Conservation (phyloP, 1,284 basidiomycete genomes). For the Lignosus rhinocerotis region DNA sequence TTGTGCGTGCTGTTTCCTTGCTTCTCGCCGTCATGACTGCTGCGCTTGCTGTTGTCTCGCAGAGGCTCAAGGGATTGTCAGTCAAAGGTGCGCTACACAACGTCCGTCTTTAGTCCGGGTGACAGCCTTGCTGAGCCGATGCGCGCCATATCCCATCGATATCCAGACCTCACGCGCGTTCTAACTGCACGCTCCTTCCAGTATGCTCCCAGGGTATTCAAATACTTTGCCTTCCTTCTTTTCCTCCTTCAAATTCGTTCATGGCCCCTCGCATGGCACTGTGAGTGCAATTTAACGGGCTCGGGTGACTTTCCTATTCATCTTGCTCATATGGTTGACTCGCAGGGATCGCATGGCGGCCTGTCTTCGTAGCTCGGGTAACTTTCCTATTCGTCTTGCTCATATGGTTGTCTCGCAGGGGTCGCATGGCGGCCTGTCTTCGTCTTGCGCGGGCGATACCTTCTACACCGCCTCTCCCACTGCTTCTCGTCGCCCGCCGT, state of each 20-base stretch:
- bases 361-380: constrained; percentile 34
- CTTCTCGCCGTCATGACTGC: constrained; percentile 5
- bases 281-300: constrained; percentile 49
- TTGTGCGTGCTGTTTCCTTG: neutral
- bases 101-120: neutral
- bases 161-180: constrained; percentile 75
- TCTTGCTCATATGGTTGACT: neutral
- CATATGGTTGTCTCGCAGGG: constrained; percentile 42
- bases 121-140: constrained; percentile 29
- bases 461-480: constrained; percentile 39
- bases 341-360: constrained; percentile 59
- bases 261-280: constrained; percentile 65
- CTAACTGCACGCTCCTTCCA: constrained; percentile 59
- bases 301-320: neutral
- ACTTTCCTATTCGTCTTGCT: neutral
- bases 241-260: constrained; percentile 57
- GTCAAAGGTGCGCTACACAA: constrained; percentile 1
- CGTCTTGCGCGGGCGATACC: constrained; percentile 37
- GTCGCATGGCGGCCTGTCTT: constrained; percentile 57
- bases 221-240: constrained; percentile 33
- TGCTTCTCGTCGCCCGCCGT: constrained; percentile 40
- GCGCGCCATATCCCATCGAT: constrained; percentile 56
- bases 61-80: neutral
- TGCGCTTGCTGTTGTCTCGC: neutral
- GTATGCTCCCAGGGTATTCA: constrained; percentile 23